Evolutionary conservation across 2,329 filamentous ascomycete species (phyloP).

Genomic region (Xylaria sp.): DNA sequence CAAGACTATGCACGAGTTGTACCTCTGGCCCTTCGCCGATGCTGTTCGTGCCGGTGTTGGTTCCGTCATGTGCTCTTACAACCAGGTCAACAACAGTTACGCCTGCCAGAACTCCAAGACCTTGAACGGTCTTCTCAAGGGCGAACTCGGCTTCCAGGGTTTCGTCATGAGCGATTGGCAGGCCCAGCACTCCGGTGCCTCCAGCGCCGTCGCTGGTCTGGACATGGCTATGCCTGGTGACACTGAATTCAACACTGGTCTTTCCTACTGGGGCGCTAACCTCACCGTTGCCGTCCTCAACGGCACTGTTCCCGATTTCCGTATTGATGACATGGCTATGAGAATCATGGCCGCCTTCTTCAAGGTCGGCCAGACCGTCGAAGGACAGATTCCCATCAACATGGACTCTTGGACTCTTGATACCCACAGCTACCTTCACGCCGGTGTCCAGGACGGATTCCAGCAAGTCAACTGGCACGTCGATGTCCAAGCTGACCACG

Average conservation of each 20-base stretch:
- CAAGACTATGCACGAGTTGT: constrained; percentile 69
- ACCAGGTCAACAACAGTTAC: constrained; percentile 76
- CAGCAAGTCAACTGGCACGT: constrained; percentile 74
- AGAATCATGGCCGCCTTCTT: constrained; percentile 70
- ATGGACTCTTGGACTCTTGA: constrained; percentile 84
- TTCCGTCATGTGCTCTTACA: constrained; percentile 63
- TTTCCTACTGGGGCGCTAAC: constrained; percentile 78
- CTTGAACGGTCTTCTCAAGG: constrained; percentile 71
- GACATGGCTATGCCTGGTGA: constrained; percentile 83
- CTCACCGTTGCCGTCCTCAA: constrained; percentile 83
- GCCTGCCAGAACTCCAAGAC: constrained; percentile 73
- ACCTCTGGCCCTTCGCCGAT: constrained; percentile 74
- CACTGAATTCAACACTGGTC: constrained; percentile 50
- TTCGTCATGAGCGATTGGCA: constrained; percentile 79
- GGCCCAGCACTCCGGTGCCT: constrained; percentile 65
- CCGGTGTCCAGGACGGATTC: constrained; percentile 54
- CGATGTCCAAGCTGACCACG: constrained; percentile 76
- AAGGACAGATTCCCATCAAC: constrained; percentile 55
- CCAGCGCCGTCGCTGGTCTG: constrained; percentile 64
- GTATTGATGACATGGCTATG: constrained; percentile 86
- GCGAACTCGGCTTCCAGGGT: constrained; percentile 74
- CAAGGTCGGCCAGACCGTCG: constrained; percentile 55
- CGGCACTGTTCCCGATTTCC: constrained; percentile 79
- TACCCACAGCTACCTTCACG: constrained; percentile 66
- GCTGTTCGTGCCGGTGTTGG: constrained; percentile 63